These are phyloP conservation scores for Claviceps purpurea DNA, from an alignment of 2,329 filamentous ascomycete species.

Conservation along the genomic window DNA sequence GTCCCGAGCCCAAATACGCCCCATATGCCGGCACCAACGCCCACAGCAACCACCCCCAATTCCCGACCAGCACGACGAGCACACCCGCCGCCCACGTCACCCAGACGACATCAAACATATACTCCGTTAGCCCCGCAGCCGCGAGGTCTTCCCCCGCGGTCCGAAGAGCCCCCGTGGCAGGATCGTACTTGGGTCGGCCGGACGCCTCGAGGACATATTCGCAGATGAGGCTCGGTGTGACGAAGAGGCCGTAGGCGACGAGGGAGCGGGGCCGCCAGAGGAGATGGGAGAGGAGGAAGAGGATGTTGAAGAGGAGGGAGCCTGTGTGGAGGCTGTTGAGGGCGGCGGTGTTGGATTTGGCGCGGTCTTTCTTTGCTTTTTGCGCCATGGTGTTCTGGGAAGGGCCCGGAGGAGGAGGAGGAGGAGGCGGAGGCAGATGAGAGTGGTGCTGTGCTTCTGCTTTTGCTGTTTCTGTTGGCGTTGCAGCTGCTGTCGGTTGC, in stretches of 20 bases:
- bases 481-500: too few species aligned
- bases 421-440: not conserved
- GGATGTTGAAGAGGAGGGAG: conserved; percentile 53
- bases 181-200: conserved; percentile 62
- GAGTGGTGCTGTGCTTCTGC: too few species aligned
- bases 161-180: conserved; percentile 52
- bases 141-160: conserved; percentile 77
- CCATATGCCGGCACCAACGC: conserved; percentile 41
- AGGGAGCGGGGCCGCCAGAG: conserved; percentile 51
- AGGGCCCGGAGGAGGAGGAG: not conserved
- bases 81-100: conserved; percentile 74
- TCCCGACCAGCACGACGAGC: conserved; percentile 64
- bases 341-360: conserved; percentile 63
- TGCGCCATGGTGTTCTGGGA: conserved; percentile 35
- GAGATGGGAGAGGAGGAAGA: conserved; percentile 64
- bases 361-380: conserved; percentile 51
- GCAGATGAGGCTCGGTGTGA: conserved; percentile 61
- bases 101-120: conserved; percentile 95
- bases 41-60: conserved; percentile 55
- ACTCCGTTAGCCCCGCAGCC: conserved; percentile 81
- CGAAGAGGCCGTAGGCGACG: conserved; percentile 58
- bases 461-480: too few species aligned
- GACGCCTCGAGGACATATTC: conserved; percentile 77
- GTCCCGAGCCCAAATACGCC: conserved; percentile 37
- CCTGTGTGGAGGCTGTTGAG: conserved; percentile 75